Evolutionary conservation across 106 monocot genomes (phyloP), one percentile per base, ranked within the genome.

Genomic region (Dactylorhiza incarnata): DNA sequence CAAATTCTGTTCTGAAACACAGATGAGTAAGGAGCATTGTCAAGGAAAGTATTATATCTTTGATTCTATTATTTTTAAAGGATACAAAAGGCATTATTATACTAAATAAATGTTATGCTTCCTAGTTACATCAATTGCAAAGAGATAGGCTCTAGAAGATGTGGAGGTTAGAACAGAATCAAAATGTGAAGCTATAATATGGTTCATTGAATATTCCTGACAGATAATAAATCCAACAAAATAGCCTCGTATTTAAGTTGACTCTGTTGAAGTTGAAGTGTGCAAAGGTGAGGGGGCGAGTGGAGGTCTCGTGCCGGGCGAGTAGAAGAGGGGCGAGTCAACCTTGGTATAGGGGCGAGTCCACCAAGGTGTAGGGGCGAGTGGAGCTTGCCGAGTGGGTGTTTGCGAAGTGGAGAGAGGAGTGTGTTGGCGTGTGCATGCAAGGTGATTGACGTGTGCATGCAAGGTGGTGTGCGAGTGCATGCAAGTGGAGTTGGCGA

Each of bases 1-100:
- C 86, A 94, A 77, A 53, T 77, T 94, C 99, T 99, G 94, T 47
- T 82, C 84, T 78, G 74, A 65, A 73, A 66, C 20, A 48, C 19
- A 24, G 66, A 68, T 78, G 68, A 73, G 63, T 81, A 68, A 73
- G 63, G 80, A 63, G 58, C 15, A 67, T 17, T 76, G 45, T 16
- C 72, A 48, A 72, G 23, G 17, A 72, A 22, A 22, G 2, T 12
- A 72, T 37, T 37, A 0, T 37, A 37, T 37, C 37, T 37, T 37
- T 37, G 37, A 37, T 37, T 37, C 3, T 37, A 37, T 37, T 37
- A 37, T 37, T 37, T 37, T 37, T 56, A 19, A 56, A 56, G 16
- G 14, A 56, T 56, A 56, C 16, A 56, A 56, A 6, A 2, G 56
- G 56, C 56, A 56, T 59, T 59, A 8, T 22, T 37, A 37, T 37